phyloP scores from a whole-genome alignment of 2,329 filamentous ascomycete genomes.

The Tolypocladium tropicale region DNA sequence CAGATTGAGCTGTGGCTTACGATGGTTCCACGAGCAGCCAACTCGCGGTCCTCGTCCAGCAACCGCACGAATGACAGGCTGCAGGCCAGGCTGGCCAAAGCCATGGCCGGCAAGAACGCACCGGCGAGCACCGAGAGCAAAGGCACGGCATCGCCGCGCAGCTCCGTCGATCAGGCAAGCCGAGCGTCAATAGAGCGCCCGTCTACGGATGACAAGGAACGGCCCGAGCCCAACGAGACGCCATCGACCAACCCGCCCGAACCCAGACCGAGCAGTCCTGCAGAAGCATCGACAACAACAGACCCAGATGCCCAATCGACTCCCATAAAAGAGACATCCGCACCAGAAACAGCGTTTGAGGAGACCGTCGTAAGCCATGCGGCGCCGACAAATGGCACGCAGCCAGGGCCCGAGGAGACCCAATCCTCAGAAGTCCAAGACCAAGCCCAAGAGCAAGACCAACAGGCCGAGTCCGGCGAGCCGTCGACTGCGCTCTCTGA shows the following conservation, averaged over 20 bases:
- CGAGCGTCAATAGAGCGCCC: conserved; percentile 16
- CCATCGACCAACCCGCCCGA: conserved; percentile 2
- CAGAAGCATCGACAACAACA: not conserved
- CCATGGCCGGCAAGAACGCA: conserved; percentile 61
- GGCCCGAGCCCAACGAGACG: conserved; percentile 8
- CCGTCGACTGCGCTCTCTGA: not conserved
- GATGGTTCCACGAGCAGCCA: conserved; percentile 11
- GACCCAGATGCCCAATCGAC: not conserved
- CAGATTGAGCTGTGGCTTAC: not conserved
- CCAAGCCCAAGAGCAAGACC: not conserved
- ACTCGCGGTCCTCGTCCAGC: conserved; percentile 55
- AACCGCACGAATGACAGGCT: conserved; percentile 65
- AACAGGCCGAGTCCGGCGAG: not conserved
- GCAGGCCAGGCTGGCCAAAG: conserved; percentile 81
- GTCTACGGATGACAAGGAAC: conserved; percentile 16
- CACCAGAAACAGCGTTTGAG: not conserved
- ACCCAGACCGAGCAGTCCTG: not conserved
- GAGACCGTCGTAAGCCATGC: not conserved
- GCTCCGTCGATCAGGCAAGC: conserved; percentile 23
- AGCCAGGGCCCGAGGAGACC: not conserved
- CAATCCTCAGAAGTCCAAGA: not conserved
- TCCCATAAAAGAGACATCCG: not conserved
- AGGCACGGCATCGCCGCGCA: conserved; percentile 24
- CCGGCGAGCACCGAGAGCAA: conserved; percentile 30
- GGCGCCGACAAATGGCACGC: not conserved